phyloP scores from a whole-genome alignment of 371 early-diverging fungal species.

The Sporodiniella umbellata region DNA sequence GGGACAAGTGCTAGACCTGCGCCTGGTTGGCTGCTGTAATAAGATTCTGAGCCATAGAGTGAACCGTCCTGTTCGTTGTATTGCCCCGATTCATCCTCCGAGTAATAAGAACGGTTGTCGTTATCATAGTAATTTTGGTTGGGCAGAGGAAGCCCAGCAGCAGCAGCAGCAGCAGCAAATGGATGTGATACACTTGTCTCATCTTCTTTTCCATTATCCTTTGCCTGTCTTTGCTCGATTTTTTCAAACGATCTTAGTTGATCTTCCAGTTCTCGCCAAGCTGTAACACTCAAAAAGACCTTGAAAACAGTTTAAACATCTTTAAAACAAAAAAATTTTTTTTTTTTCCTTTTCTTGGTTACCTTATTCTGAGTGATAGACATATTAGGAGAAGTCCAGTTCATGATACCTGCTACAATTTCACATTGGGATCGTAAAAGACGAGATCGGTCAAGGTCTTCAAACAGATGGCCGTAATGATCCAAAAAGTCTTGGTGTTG shows the following conservation, averaged over 20 bases:
- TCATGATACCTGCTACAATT: conserved; percentile 51
- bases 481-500: conserved; percentile 65
- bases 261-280: conserved; percentile 73
- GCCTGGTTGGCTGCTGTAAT: conserved; percentile 9
- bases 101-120: conserved; percentile 67
- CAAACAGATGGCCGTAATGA: conserved; percentile 57
- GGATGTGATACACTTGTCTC: conserved; percentile 10
- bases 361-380: conserved; percentile 64
- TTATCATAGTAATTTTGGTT: conserved; percentile 23
- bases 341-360: background rate
- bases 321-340: background rate
- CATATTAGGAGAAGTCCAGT: conserved; percentile 68
- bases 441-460: conserved; percentile 39
- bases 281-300: conserved; percentile 69
- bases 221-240: conserved; percentile 39
- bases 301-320: conserved; percentile 13
- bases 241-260: conserved; percentile 50
- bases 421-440: conserved; percentile 54
- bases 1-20: conserved; percentile 6
- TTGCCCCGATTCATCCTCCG: conserved; percentile 56
- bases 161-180: conserved; percentile 24
- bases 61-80: conserved; percentile 20
- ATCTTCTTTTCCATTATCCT: conserved; percentile 5
- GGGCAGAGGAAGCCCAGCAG: conserved; percentile 37
- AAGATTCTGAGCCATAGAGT: conserved; percentile 29